Base-by-base conservation (phyloP, 2,329 filamentous ascomycete genomes). In the Phaeosphaeriaceae sp. region DNA sequence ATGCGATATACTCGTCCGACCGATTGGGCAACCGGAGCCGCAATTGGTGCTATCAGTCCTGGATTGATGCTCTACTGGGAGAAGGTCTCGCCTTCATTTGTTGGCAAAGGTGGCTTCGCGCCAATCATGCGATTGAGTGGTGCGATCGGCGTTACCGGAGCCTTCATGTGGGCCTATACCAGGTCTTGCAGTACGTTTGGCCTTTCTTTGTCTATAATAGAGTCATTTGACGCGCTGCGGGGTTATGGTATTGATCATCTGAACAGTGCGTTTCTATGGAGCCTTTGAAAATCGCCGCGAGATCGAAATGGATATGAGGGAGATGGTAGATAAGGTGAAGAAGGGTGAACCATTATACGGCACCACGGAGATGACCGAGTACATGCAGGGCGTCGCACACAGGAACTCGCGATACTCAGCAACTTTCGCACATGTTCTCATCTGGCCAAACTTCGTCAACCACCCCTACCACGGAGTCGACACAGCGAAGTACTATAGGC, bases 371-470 rank as follows among this genome's bases (percentile, higher is more conserved):
- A 77, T 97, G 66, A 88, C 87, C 49, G 87, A 92, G 57, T 90
- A 97, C 77, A 88, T 97, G 81, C 94, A 99, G 77, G 94, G 93
- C 52, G 88, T 97, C 32, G 92, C 94, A 43, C 86, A 90, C 51
- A 83, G 94, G 64, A 96, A 99, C 80, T 96, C 92, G 68, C 84
- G 94, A 71, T 97, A 96, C 81, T 87, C 90, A 30, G 88, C 89
- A 33, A 81, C 94, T 26, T 94, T 93, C 75, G 79, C 90, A 60
- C 88, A 92, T 70, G 85, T 93, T 46, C 79, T 99, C 48, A 92
- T 93, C 32, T 97, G 92, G 94, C 93, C 96, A 79, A 99, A 99
- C 81, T 89, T 99, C 77, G 93, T 96, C 70, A 97, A 99, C 77
- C 94, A 99, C 77, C 68, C 58, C 18, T 70, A 72, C 83, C 94